Percentiles rank a stretch among this genome's conserved stretches.
phyloP scores from a whole-genome alignment of 306 rosid species.

The Quercus aquifolioides region DNA sequence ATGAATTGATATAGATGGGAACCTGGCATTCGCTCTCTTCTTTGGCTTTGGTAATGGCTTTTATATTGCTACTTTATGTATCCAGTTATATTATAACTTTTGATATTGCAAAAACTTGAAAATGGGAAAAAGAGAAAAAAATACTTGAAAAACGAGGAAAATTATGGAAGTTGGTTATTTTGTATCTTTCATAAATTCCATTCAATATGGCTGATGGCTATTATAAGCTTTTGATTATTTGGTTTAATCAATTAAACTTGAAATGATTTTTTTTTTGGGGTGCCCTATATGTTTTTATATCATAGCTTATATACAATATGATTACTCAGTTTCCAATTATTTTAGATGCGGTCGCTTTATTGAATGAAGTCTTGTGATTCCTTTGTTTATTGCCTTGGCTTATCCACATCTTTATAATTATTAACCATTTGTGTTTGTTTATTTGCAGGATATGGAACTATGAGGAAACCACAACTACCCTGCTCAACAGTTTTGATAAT shows the following conservation, averaged over 20 bases:
- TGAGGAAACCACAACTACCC: slow-evolving; percentile 70
- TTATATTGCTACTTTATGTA: not conserved
- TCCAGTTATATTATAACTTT: too few relatives aligned
- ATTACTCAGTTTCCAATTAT: not conserved
- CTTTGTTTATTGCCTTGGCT: not conserved
- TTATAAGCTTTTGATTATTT: not conserved
- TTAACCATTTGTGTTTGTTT: slow-evolving; percentile 22
- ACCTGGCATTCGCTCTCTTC: not conserved
- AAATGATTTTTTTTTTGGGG: not conserved
- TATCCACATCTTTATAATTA: not conserved
- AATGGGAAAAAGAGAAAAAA: not conserved
- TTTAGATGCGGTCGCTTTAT: slow-evolving; percentile 1
- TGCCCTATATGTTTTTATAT: not conserved
- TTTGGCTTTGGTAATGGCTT: not conserved
- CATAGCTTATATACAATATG: not conserved
- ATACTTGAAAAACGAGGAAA: not conserved
- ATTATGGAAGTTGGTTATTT: not conserved
- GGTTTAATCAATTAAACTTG: not conserved
- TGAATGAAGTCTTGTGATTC: not conserved
- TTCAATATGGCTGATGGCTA: too few relatives aligned
- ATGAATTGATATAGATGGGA: not conserved
- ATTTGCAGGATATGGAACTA: slow-evolving; percentile 79
- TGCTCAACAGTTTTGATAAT: slow-evolving; percentile 85
- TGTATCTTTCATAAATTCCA: not conserved
- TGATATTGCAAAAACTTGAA: not conserved